Percentiles rank a stretch among this genome's conserved stretches.
phyloP scores from a whole-genome alignment of 192 early-diverging fungal genomes.

The Backusella tarrabulga region DNA sequence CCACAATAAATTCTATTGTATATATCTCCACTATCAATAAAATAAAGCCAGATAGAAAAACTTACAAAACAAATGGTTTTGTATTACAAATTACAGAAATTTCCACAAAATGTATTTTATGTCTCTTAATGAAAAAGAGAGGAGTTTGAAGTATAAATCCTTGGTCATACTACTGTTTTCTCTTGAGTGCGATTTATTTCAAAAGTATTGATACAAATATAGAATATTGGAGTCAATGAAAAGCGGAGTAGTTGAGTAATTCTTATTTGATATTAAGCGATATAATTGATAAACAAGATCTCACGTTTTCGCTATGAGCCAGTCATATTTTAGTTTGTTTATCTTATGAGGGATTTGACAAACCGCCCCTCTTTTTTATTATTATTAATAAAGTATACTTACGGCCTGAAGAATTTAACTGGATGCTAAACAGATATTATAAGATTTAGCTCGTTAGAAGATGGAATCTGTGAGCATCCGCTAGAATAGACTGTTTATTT shows the following conservation, averaged over 20 bases:
- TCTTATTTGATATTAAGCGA: background rate
- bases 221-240: background rate
- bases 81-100: too few relatives aligned
- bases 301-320: background rate
- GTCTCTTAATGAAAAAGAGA: too few relatives aligned
- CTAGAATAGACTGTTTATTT: background rate
- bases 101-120: too few relatives aligned
- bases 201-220: background rate
- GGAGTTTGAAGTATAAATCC: too few relatives aligned
- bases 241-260: background rate
- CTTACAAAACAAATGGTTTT: too few relatives aligned
- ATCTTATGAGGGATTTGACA: background rate
- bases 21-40: too few relatives aligned
- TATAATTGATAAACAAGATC: background rate
- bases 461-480: background rate
- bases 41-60: too few relatives aligned
- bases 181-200: background rate
- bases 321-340: background rate
- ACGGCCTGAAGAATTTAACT: background rate
- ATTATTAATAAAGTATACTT: too few relatives aligned
- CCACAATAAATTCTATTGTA: too few relatives aligned
- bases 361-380: background rate
- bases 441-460: background rate
- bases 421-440: background rate
- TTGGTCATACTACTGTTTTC: background rate